These are phyloP conservation scores for Daldinia eschscholtzii DNA, from an alignment of 2,329 filamentous ascomycete genomes.

Conservation along the genomic window DNA sequence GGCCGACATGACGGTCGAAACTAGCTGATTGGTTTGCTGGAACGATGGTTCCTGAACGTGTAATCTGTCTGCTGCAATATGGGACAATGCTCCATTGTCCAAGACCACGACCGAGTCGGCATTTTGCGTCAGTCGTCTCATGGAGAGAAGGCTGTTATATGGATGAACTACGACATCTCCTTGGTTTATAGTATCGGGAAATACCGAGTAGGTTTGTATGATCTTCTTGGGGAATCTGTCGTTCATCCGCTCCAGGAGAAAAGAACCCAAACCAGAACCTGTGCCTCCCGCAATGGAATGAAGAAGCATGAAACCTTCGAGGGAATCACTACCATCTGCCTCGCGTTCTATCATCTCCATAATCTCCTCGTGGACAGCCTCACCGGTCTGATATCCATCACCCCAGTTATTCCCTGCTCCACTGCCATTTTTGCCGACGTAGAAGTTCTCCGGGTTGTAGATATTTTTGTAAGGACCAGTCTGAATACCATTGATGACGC, in stretches of 20 bases:
- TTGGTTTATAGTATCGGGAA: constrained; percentile 89
- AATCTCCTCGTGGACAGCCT: constrained; percentile 93
- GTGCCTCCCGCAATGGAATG: constrained; percentile 98
- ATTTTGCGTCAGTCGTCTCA: constrained; percentile 92
- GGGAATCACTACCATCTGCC: constrained; percentile 95
- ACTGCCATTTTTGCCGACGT: constrained; percentile 91
- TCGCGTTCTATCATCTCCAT: constrained; percentile 99
- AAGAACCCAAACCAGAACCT: constrained; percentile 94
- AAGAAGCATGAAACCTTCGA: constrained; percentile 99
- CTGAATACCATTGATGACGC: constrained; percentile 94
- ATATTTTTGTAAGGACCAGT: constrained; percentile 96
- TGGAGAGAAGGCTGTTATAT: constrained; percentile 95
- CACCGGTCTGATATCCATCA: constrained; percentile 92
- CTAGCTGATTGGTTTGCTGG: constrained; percentile 96
- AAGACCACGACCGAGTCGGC: constrained; percentile 97
- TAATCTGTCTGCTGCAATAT: constrained; percentile 93
- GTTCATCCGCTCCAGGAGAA: constrained; percentile 93
- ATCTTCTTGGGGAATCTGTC: constrained; percentile 99
- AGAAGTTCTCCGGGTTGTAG: constrained; percentile 99
- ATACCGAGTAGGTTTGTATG: constrained; percentile 98
- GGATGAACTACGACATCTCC: constrained; percentile 96
- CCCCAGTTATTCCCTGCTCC: constrained; percentile 99
- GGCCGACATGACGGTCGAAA: constrained; percentile 98
- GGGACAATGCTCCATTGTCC: constrained; percentile 92
- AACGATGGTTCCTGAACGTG: constrained; percentile 97